Conservation (phyloP, 805 yeast genomes). For the Clavispora carvajalis region DNA sequence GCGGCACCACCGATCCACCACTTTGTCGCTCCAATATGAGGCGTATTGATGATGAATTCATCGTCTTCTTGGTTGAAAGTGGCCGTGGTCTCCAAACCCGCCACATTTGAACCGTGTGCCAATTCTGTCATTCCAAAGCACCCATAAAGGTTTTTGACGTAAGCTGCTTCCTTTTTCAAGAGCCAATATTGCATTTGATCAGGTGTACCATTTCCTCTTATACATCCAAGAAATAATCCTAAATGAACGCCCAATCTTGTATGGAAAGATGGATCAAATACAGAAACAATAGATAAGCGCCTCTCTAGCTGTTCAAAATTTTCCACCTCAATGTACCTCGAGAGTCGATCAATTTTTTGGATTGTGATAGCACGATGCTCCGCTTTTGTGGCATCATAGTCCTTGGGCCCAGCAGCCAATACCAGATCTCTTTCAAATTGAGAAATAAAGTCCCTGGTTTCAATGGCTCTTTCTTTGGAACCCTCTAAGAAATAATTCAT, state of each 20-base stretch:
- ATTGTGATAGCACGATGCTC: slow-evolving; percentile 60
- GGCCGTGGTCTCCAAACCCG: slow-evolving; percentile 90
- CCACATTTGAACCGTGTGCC: slow-evolving; percentile 75
- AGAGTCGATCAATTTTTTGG: slow-evolving; percentile 53
- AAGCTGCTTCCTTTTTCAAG: slow-evolving; percentile 56
- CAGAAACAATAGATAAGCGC: slow-evolving; percentile 53
- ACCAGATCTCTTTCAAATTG: slow-evolving; percentile 67
- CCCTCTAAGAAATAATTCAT: slow-evolving; percentile 57
- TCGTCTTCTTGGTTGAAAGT: slow-evolving; percentile 62
- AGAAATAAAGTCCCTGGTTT: slow-evolving; percentile 46
- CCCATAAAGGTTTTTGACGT: slow-evolving; percentile 54
- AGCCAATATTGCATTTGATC: slow-evolving; percentile 86
- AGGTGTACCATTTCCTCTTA: slow-evolving; percentile 83
- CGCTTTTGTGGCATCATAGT: slow-evolving; percentile 53
- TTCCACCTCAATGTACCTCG: slow-evolving; percentile 54
- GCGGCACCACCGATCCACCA: slow-evolving; percentile 99
- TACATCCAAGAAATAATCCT: slow-evolving; percentile 76
- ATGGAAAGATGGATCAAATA: slow-evolving; percentile 72
- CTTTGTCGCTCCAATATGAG: slow-evolving; percentile 87
- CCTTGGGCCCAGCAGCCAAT: slow-evolving; percentile 45
- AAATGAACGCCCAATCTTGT: slow-evolving; percentile 86
- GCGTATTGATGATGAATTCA: slow-evolving; percentile 75
- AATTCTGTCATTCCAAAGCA: slow-evolving; percentile 65
- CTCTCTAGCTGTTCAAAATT: slow-evolving; percentile 46
- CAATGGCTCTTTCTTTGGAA: slow-evolving; percentile 35